Percentiles rank a stretch among this genome's conserved stretches.
phyloP scores from a whole-genome alignment of 2,329 filamentous ascomycete genomes.

The Diaporthe helianthi region DNA sequence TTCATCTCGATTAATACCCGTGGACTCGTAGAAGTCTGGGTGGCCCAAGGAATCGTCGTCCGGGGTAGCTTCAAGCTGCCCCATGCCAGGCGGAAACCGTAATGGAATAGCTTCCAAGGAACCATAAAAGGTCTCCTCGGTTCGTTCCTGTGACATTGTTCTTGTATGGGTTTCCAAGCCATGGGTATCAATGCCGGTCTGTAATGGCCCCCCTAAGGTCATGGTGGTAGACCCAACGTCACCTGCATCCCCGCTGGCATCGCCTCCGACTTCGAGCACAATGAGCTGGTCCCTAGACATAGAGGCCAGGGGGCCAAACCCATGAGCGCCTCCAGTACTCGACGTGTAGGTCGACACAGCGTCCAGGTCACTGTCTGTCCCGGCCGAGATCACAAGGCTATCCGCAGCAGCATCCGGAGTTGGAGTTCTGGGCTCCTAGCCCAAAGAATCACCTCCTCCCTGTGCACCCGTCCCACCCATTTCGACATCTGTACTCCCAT shows the following conservation, averaged over 20 bases:
- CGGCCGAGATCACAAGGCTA: slow-evolving; percentile 2
- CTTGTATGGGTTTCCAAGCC: not conserved
- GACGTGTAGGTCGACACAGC: not conserved
- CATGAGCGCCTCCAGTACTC: too few species aligned
- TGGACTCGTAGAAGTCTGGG: not conserved
- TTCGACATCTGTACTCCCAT: slow-evolving; percentile 36
- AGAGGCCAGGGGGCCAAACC: not conserved
- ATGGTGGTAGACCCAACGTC: not conserved
- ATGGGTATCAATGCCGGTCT: not conserved
- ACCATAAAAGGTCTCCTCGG: not conserved
- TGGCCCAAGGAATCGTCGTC: not conserved
- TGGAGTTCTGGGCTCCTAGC: slow-evolving; percentile 24
- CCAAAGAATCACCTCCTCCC: slow-evolving; percentile 46
- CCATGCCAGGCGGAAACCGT: not conserved
- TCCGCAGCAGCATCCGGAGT: slow-evolving; percentile 15
- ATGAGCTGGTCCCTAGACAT: not conserved
- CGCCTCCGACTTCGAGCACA: not conserved
- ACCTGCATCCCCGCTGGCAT: not conserved
- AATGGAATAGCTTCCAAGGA: not conserved
- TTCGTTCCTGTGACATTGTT: not conserved
- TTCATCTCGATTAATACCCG: not conserved
- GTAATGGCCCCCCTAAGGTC: not conserved
- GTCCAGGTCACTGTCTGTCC: not conserved
- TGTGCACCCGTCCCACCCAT: slow-evolving; percentile 38
- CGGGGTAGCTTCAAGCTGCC: not conserved